Evolutionary conservation across 495 filamentous ascomycete genomes (phyloP), one percentile per base, ranked within the genome.

Genomic region (Penicillium maclennaniae): DNA sequence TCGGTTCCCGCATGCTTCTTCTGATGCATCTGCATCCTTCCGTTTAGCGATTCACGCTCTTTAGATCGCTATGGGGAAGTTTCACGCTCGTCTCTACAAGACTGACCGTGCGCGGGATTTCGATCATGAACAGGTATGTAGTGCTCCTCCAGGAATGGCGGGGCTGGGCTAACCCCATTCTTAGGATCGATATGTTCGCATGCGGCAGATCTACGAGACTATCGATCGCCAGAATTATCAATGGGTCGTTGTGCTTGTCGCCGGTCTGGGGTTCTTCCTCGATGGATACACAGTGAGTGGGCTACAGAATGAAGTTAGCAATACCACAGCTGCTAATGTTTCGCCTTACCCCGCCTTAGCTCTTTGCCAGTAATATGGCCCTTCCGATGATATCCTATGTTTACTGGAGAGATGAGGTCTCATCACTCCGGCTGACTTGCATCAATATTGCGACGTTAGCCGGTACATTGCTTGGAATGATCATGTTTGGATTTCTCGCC

Each of bases 221-320:
- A 76, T 77, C 51, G 74, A 77, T 61, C 69, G 74, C 14, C 74
- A 77, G 48, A 58, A 55, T 4, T 77, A 66, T 49, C 74, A 77
- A 62, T 75, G 72, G 72, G 60, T 76, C 26, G 74, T 78, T 12
- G 76, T 79, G 7, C 65, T 79, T 7, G 85, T 88, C 5, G 83
- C 84, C 12, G 83, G 80, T 16, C 79, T 83, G 1, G 85, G 85
- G 16, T 88, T 88, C 59, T 79, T 88, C 47, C 83, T 85, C 9
- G 83, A 86, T 68, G 82, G 81, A 54, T 87, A 86, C 54, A 83
- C 81, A 36, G 85, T 91, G 45, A 48, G 69, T 66, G 17, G 4
- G 31, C 8, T 8, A 6, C 12, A 19, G n/a, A 9, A 16, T 20
- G 37, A 0, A 1, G 12, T 19, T 1, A 6, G 4, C 3, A 3